Evolutionary conservation across 1,284 basidiomycete species (phyloP), one percentile per base, ranked within the genome.

Genomic region (Lignosus rhinocerotis): DNA sequence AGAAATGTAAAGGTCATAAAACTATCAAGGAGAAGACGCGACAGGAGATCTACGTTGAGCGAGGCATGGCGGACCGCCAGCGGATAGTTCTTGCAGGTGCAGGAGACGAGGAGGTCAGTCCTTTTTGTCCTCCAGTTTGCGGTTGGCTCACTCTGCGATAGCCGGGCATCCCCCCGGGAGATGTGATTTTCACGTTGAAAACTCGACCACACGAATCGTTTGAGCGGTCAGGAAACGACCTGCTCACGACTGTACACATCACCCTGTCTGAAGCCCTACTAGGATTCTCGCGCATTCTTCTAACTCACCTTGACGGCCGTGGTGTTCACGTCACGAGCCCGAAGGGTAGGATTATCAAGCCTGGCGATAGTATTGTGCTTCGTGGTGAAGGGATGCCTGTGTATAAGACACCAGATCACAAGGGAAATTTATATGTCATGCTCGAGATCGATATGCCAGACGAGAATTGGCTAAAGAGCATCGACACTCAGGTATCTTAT

Each of bases 201-300:
- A 78, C 85, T 30, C 73, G 76, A 41, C 79, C 80, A 1, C 93
- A 98, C 65, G 77, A 85, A 2, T 86, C 88, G 0, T 96, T 98
- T 70, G 86, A 92, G 67, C 86, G 93, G 34, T 86, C 87, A 16
- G 89, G 88, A 34, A 85, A 86, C 62, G 89, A 94, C 68, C 78
- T 95, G 30, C 77, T 93, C 38, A 85, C 90, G 1, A 87, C 82
- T 34, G 85, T 93, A 53, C 85, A 84, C 41, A 88, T 98, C 60
- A 93, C 92, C 1, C 79, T 97, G n/a, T 95, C 94, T 6, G 95
- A 98, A 74, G 91, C 94, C 2, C 80, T 98, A 10, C 82, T 96
- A 47, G 94, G 94, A 16, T 94, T 98, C 75, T 90, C 87, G 53
- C 86, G 94, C 19, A 87, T 96, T 61, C 76, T 96, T 17, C 76